A percentile compares a stretch with the other conserved stretches of the same genome.
Conservation (phyloP, 306 rosid genomes). For the Astragalus membranaceus region DNA sequence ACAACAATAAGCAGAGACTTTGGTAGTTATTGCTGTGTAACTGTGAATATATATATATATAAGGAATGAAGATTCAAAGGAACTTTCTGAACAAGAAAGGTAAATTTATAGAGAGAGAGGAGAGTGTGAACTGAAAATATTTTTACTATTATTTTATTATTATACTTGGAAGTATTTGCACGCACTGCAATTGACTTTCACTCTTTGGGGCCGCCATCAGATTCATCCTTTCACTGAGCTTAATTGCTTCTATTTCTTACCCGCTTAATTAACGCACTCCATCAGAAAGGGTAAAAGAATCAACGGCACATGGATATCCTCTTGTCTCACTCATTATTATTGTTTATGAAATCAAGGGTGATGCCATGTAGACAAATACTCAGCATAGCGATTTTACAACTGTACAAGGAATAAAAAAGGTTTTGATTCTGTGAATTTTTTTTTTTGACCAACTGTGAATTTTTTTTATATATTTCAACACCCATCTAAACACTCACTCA, state of each 20-base stretch:
- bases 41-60: neutral
- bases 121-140: neutral
- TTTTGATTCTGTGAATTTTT: too few relatives aligned
- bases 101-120: neutral
- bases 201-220: neutral
- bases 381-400: too few relatives aligned
- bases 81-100: slow-evolving; percentile 24
- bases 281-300: too few relatives aligned
- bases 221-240: neutral
- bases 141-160: neutral
- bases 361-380: neutral
- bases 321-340: neutral
- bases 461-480: too few relatives aligned
- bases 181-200: neutral
- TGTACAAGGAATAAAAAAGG: too few relatives aligned
- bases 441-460: too few relatives aligned
- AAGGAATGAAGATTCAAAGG: slow-evolving; percentile 14
- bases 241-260: neutral
- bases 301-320: neutral
- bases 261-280: neutral
- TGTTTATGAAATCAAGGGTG: neutral
- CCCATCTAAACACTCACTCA: too few relatives aligned
- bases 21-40: neutral
- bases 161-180: neutral
- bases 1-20: neutral